Percentiles rank a stretch among this genome's conserved stretches.
Evolutionary conservation across 768 basidiomycete genomes (phyloP).

Genomic region (Leccinum disarticulatum): DNA sequence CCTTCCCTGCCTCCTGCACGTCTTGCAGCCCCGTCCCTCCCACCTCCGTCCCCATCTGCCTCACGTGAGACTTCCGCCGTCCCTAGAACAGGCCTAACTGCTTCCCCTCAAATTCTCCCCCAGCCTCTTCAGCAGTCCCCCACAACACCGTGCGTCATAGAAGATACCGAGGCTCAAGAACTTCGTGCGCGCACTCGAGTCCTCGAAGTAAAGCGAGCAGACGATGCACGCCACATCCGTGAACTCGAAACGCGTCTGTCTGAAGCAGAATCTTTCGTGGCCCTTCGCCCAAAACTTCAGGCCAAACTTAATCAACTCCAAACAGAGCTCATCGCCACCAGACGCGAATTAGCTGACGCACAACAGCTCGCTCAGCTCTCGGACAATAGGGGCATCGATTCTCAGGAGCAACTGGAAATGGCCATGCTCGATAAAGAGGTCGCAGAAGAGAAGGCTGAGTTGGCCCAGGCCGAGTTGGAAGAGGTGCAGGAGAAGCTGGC

Average conservation of each 20-base stretch:
- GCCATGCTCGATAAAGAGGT: conserved; percentile 94
- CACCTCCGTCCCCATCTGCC: conserved; percentile 15
- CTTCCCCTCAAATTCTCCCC: conserved; percentile 30
- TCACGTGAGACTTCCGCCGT: conserved; percentile 19
- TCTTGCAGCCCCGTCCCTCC: conserved; percentile 26
- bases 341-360: conserved; percentile 75
- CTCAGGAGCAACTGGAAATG: conserved; percentile 93
- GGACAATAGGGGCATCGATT: conserved; percentile 70
- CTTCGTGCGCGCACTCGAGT: conserved; percentile 80
- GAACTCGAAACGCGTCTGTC: conserved; percentile 81
- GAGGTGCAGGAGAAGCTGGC: conserved; percentile 77
- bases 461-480: conserved; percentile 74
- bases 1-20: conserved; percentile 25
- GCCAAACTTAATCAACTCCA: conserved; percentile 82
- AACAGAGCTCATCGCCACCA: conserved; percentile 71
- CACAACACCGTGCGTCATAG: conserved; percentile 29
- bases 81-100: conserved; percentile 39
- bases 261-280: conserved; percentile 82
- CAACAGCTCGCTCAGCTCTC: conserved; percentile 71
- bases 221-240: conserved; percentile 81
- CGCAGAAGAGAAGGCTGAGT: conserved; percentile 89
- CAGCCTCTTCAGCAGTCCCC: conserved; percentile 24
- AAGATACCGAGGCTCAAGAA: conserved; percentile 74
- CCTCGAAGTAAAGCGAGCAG: conserved; percentile 81
- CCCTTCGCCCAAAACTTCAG: conserved; percentile 87